Evolutionary conservation across 208 protist species (phyloP).

Genomic region (Trypanosoma melophagium): DNA sequence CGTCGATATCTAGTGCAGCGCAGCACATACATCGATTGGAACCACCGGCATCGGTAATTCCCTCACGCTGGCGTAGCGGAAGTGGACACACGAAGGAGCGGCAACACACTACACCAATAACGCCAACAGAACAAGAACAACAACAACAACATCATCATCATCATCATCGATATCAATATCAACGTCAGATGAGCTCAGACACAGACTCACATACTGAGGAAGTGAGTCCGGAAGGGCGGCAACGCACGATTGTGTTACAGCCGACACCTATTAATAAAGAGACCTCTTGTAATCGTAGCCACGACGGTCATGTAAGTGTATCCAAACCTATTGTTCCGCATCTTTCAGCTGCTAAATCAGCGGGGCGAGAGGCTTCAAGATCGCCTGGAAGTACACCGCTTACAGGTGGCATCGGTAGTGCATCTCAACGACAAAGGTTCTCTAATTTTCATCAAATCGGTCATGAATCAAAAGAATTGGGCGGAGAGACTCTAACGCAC

Average conservation of each 20-base stretch:
- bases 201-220: background rate
- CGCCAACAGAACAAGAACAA: background rate
- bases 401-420: background rate
- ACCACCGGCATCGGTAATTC: slow-evolving; percentile 6
- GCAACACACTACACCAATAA: background rate
- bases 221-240: background rate
- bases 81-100: background rate
- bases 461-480: background rate
- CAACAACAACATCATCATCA: too few relatives aligned
- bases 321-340: background rate
- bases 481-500: too few relatives aligned
- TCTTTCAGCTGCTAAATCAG: background rate
- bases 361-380: background rate
- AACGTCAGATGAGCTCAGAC: background rate
- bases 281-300: background rate
- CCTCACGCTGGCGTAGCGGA: slow-evolving; percentile 9
- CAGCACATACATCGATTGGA: background rate
- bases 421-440: background rate
- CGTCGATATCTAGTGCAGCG: background rate
- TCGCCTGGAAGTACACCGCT: background rate
- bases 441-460: background rate
- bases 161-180: too few relatives aligned
- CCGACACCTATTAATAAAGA: slow-evolving; percentile 19
- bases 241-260: slow-evolving; percentile 16
- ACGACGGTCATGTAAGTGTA: background rate